Base-by-base conservation (phyloP, 345 rosid genomes). In the Ceriops decandra region DNA sequence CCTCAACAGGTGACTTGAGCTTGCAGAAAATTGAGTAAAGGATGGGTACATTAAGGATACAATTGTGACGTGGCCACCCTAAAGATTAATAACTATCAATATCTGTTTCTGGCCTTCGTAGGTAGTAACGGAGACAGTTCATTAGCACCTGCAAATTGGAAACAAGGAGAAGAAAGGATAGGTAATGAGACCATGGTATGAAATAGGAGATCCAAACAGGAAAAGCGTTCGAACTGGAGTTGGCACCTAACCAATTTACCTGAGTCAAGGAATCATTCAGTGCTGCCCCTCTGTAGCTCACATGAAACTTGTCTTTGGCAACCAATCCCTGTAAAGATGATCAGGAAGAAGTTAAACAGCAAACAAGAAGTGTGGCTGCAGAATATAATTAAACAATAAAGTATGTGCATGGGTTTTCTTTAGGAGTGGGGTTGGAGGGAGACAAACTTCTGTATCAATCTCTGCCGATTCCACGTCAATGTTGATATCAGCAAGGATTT, bases 221-320 rank as follows among this genome's bases (percentile, higher is more conserved):
- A 24, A 27, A 11, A 24, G 11, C 4, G 2, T 21, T 21, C 26
- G 31, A 64, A 35, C 53, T 6, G 21, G 22, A 31, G 9, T 36
- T 22, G 24, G n/a, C 27, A 5, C 22, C 46, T 6, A 74, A 62
- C 22, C 32, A 28, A 20, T 72, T 42, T 79, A 93, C 98, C 93
- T 88, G 88, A 58, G 98, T 84, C 73, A 90, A 75, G 0, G 97
- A 86, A 31, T 81, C 77, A 71, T 87, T 85, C 9, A 90, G 75
- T 38, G 98, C 89, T 67, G 90, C 85, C 5, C 96, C 99, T 82
- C 90, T 63, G 81, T 95, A 95, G 90, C 99, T 91, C 63, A 95
- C 97, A 76, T 89, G 93, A 69, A 95, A 89, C 72, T 88, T 89
- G 83, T 91, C 97, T 78, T 88, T 91, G 6, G 99, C 99, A 59